Evolutionary conservation across 768 basidiomycete species (phyloP).

Genomic region (Mycena vitilis): DNA sequence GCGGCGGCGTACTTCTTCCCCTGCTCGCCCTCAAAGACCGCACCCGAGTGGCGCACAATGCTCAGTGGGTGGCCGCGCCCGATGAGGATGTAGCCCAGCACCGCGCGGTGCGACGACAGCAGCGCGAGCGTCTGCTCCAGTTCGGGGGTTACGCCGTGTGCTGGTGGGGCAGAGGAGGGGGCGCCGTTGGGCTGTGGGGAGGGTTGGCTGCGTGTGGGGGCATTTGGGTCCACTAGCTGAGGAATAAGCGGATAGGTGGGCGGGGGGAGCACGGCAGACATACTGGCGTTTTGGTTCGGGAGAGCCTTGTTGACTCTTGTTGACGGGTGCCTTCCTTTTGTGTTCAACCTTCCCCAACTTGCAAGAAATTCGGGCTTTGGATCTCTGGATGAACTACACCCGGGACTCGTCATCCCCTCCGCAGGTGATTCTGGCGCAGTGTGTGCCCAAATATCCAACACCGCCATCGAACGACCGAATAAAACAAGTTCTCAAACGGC

Average conservation of each 20-base stretch:
- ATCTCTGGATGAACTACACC: too few species aligned
- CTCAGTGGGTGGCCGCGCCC: conserved; percentile 77
- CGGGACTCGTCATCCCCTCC: too few species aligned
- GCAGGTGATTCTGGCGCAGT: too few species aligned
- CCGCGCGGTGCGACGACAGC: conserved; percentile 84
- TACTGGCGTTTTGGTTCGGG: conserved; percentile 19
- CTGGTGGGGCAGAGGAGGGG: conserved; percentile 6
- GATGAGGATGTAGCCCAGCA: conserved; percentile 88
- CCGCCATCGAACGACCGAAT: too few species aligned
- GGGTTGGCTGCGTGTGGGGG: conserved; percentile 14
- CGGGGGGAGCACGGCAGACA: not conserved
- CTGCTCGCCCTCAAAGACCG: conserved; percentile 88
- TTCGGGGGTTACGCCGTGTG: conserved; percentile 70
- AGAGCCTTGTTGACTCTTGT: conserved; percentile 7
- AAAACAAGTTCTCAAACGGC: too few species aligned
- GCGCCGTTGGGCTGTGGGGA: conserved; percentile 22
- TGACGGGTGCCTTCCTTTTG: not conserved
- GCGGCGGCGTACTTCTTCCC: conserved; percentile 80
- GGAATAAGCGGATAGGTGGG: conserved; percentile 24
- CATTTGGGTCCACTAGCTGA: conserved; percentile 34
- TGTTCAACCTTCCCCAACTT: too few species aligned
- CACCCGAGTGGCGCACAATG: conserved; percentile 88
- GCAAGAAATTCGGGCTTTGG: too few species aligned
- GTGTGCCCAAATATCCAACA: too few species aligned
- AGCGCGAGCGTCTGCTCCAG: conserved; percentile 83